Base-by-base conservation (phyloP, 2,329 filamentous ascomycete species). In the Rhynchosporium graminicola region DNA sequence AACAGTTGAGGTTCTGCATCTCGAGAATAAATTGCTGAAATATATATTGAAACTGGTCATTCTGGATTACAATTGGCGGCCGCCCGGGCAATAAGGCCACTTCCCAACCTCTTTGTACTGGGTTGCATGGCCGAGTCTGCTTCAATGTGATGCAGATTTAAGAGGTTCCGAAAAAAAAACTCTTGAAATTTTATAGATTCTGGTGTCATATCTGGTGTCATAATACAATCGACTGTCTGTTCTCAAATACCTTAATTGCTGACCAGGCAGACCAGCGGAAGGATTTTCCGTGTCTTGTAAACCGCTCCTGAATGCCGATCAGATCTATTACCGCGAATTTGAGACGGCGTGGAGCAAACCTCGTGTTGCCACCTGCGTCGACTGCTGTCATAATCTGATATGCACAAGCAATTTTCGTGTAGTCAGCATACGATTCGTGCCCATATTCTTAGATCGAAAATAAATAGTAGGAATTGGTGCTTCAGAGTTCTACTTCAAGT, bases 271-370 rank as follows among this genome's bases (percentile, higher is more conserved):
- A 12, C 77, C 77, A 5, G 65, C 71, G 4, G 75, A 66, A 12
- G 70, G 65, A 4, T 54, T 54, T 26, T 46, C 58, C 4, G 20
- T 54, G 42, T 52, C 58, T 28, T 52, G 12, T 3, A 79, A 68
- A 31, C 77, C 77, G 45, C 73, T 76, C 45, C 77, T 75, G 29
- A 10, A 20, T 20, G 4, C 31, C 38, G 45, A 26, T 31, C 48
- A 31, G 12, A 65, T 40, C 55, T 61, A 46, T 46, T 64, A 29
- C 31, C 13, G 9, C 15, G 7, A 42, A 8, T 3, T 8, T 15
- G 3, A 50, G 15, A 40, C 9, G 5, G 47, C 9, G 43, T 4
- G 43, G 29, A 12, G 33, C 58, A 26, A 36, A 60, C 58, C 58
- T 60, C 2, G 58, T 60, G 28, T 70, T 60, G n/a, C 66, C 63